Conservation (phyloP, 352 stramenopile species). For the Phytophthora europaea region DNA sequence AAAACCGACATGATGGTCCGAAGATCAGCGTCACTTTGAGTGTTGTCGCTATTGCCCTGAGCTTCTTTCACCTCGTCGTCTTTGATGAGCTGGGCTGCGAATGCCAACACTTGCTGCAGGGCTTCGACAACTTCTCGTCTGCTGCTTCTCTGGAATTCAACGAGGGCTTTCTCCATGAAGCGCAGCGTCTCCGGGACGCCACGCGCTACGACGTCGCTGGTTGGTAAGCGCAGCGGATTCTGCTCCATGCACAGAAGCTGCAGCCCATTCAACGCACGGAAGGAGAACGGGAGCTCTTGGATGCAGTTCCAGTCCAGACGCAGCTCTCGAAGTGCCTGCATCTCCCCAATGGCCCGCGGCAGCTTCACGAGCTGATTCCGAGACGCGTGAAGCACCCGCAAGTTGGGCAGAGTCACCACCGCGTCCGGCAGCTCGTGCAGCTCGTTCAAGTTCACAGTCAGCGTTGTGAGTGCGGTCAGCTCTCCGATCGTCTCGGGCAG, state of each 20-base stretch:
- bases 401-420: slow-evolving; percentile 40
- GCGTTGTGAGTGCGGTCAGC: slow-evolving; percentile 48
- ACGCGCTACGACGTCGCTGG: slow-evolving; percentile 56
- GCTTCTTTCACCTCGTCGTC: neutral
- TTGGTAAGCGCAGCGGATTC: slow-evolving; percentile 65
- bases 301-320: slow-evolving; percentile 75
- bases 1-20: slow-evolving; percentile 51
- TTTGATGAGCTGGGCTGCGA: slow-evolving; percentile 38
- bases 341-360: slow-evolving; percentile 60
- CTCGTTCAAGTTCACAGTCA: slow-evolving; percentile 68
- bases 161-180: slow-evolving; percentile 67
- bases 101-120: slow-evolving; percentile 52
- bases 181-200: slow-evolving; percentile 57
- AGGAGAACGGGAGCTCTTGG: slow-evolving; percentile 72
- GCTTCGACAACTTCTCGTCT: slow-evolving; percentile 59
- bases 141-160: slow-evolving; percentile 55
- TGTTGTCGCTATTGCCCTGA: neutral
- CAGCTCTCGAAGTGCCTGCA: slow-evolving; percentile 56
- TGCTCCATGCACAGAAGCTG: slow-evolving; percentile 63
- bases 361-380: slow-evolving; percentile 57
- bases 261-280: slow-evolving; percentile 45
- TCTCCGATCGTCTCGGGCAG: slow-evolving; percentile 54
- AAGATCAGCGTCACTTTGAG: slow-evolving; percentile 27
- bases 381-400: slow-evolving; percentile 55
- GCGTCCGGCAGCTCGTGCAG: slow-evolving; percentile 55